These are phyloP conservation scores for Helenozyma rhizophorensis DNA, from an alignment of 805 yeast species.

Conservation along the genomic window DNA sequence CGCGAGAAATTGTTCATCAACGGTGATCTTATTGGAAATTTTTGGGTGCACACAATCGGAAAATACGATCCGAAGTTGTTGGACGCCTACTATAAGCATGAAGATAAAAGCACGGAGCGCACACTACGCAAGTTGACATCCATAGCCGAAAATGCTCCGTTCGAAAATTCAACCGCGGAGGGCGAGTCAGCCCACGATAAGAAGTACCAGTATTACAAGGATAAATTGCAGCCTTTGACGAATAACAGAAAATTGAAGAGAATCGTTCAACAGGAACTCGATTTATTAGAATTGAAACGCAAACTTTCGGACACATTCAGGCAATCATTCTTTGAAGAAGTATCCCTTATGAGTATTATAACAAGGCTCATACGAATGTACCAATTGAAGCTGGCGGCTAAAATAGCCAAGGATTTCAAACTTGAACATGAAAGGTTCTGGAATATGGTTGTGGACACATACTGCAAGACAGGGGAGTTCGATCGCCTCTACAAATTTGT, in stretches of 20 bases:
- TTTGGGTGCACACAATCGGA: conserved; percentile 33
- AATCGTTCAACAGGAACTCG: conserved; percentile 25
- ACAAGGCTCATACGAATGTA: conserved; percentile 30
- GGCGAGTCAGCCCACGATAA: conserved; percentile 5
- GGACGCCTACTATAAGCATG: conserved; percentile 28
- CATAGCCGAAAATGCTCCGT: conserved; percentile 13
- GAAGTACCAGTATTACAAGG: conserved; percentile 19
- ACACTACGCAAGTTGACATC: conserved; percentile 13
- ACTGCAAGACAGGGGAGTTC: conserved; percentile 47
- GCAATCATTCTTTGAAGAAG: conserved; percentile 23
- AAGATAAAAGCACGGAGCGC: conserved; percentile 24
- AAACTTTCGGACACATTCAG: conserved; percentile 32
- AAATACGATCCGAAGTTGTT: conserved; percentile 18
- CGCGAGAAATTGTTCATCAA: conserved; percentile 23
- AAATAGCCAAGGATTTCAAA: conserved; percentile 49
- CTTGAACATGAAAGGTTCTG: conserved; percentile 55
- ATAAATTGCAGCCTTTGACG: conserved; percentile 15
- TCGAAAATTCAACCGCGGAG: not conserved
- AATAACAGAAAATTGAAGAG: conserved; percentile 16
- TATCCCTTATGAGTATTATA: conserved; percentile 24
- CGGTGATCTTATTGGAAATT: conserved; percentile 36
- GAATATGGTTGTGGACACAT: conserved; percentile 47
- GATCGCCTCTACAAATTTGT: conserved; percentile 46
- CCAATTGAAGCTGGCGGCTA: conserved; percentile 48
- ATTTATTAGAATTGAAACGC: conserved; percentile 29